phyloP scores from a whole-genome alignment of 352 stramenopile species.

The Globisporangium paroecandrum region DNA sequence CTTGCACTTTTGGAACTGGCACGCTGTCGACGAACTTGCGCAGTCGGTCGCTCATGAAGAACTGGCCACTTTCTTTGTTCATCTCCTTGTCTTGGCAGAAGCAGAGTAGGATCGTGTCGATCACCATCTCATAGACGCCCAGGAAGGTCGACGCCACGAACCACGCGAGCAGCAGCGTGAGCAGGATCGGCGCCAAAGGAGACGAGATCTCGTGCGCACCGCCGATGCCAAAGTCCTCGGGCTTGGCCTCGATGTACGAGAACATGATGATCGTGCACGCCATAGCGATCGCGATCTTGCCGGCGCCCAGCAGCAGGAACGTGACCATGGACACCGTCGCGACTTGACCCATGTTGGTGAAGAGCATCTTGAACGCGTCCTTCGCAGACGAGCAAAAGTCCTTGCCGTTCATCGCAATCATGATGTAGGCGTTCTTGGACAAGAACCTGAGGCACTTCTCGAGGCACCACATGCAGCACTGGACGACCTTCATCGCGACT shows the following conservation, averaged over 20 bases:
- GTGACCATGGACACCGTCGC: slow-evolving; percentile 87
- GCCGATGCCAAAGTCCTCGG: slow-evolving; percentile 46
- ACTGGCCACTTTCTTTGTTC: slow-evolving; percentile 67
- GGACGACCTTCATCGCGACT: slow-evolving; percentile 78
- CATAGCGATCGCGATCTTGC: slow-evolving; percentile 84
- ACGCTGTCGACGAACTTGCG: slow-evolving; percentile 67
- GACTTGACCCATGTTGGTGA: slow-evolving; percentile 87
- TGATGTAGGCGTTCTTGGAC: slow-evolving; percentile 97
- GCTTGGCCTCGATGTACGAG: slow-evolving; percentile 54
- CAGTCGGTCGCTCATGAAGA: slow-evolving; percentile 80
- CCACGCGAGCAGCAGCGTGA: slow-evolving; percentile 91
- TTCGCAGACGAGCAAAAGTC: slow-evolving; percentile 87
- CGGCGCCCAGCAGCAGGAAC: slow-evolving; percentile 90
- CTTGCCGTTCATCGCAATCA: slow-evolving; percentile 74
- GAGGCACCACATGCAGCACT: slow-evolving; percentile 95
- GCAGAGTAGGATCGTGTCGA: slow-evolving; percentile 94
- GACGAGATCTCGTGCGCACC: slow-evolving; percentile 70
- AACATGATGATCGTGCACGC: slow-evolving; percentile 57
- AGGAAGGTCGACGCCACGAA: slow-evolving; percentile 94
- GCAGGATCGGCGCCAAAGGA: slow-evolving; percentile 79
- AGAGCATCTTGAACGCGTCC: slow-evolving; percentile 92
- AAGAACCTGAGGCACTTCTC: slow-evolving; percentile 96
- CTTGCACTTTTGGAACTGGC: slow-evolving; percentile 23
- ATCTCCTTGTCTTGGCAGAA: slow-evolving; percentile 92
- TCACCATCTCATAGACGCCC: slow-evolving; percentile 93